Evolutionary conservation across 2,329 filamentous ascomycete species (phyloP), one percentile per base, ranked within the genome.

Genomic region (Coccinonectria pachysandricola): DNA sequence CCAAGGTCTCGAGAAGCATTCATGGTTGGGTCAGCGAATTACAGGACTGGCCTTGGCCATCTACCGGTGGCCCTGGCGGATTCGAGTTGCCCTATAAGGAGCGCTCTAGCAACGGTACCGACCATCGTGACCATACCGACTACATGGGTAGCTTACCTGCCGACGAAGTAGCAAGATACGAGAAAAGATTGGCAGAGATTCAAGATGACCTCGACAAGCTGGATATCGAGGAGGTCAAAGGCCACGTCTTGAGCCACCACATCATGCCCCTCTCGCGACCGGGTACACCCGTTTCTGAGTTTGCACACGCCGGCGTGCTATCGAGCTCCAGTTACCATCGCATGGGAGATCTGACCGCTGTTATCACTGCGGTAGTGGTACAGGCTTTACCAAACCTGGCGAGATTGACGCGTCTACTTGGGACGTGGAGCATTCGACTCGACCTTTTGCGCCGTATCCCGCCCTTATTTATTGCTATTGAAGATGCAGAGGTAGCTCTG

Each of bases 361-460:
- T 96, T 23, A 71, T 96, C 30, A 95, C 91, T 1, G 83, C 87
- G 15, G 93, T 88, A 17, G 81, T 94, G 11, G 59, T 98, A n/a
- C 83, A 91, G 48, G 75, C 85, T 4, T 65, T 98, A 12, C 91
- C 91, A 2, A 78, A 81, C 32, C 59, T 95, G 21, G 79, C 84
- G 7, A 76, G 70, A 28, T 57, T 98, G 12, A 75, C 74, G 28
- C 68, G 70, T 7, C 56, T 92, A n/a, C 62, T 96, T 25, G 71
- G 75, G 30, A 68, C 68, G 2, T 98, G 91, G 91, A 75, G 68
- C 14, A 66, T 81, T 20, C 78, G 91, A 12, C 58, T 96, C 9
- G 59, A 71, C 2, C 77, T 95, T 5, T 60, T 95, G 19, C 72
- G 74, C 26, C 77, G 78, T 41, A 71, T 88, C 0, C 82, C 88